Conservation (phyloP, 2,329 filamentous ascomycete species). For the Bipolaris sorokiniana region DNA sequence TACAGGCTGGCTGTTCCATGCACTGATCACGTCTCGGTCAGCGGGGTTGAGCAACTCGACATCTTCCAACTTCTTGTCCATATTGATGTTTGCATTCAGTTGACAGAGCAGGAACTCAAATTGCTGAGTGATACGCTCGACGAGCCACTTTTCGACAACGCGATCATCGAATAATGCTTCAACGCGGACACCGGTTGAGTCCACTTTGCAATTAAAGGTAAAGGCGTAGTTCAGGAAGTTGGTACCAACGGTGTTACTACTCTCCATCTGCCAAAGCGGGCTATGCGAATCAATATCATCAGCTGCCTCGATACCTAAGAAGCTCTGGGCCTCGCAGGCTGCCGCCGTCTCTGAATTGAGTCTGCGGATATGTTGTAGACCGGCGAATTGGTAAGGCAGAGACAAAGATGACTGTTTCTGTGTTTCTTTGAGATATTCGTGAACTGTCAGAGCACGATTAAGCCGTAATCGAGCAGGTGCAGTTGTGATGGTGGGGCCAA, state of each 20-base stretch:
- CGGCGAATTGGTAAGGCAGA: conserved; percentile 47
- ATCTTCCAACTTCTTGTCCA: conserved; percentile 21
- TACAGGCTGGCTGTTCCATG: conserved; percentile 37
- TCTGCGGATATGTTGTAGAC: conserved; percentile 55
- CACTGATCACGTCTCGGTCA: conserved; percentile 28
- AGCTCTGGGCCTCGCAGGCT: conserved; percentile 57
- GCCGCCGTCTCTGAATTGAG: conserved; percentile 48
- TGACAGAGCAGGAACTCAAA: conserved; percentile 37
- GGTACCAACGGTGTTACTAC: conserved; percentile 40
- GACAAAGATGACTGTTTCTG: conserved; percentile 37
- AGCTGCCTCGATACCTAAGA: conserved; percentile 52
- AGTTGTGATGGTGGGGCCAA: conserved; percentile 51
- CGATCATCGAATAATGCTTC: conserved; percentile 41
- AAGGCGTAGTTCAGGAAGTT: conserved; percentile 48
- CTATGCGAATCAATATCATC: conserved; percentile 39
- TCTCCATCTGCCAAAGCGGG: conserved; percentile 41
- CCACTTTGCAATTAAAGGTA: conserved; percentile 41
- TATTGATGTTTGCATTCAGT: conserved; percentile 26
- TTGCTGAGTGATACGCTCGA: conserved; percentile 35
- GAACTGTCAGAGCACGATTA: conserved; percentile 35
- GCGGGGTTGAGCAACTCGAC: conserved; percentile 30
- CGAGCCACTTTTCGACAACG: conserved; percentile 38
- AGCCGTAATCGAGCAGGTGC: conserved; percentile 53
- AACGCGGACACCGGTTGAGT: conserved; percentile 26
- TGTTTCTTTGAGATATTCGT: conserved; percentile 37